Percentiles rank a stretch among this genome's conserved stretches.
These are phyloP conservation scores for Xylaria flabelliformis DNA, from an alignment of 495 filamentous ascomycete genomes.

Conservation along the genomic window DNA sequence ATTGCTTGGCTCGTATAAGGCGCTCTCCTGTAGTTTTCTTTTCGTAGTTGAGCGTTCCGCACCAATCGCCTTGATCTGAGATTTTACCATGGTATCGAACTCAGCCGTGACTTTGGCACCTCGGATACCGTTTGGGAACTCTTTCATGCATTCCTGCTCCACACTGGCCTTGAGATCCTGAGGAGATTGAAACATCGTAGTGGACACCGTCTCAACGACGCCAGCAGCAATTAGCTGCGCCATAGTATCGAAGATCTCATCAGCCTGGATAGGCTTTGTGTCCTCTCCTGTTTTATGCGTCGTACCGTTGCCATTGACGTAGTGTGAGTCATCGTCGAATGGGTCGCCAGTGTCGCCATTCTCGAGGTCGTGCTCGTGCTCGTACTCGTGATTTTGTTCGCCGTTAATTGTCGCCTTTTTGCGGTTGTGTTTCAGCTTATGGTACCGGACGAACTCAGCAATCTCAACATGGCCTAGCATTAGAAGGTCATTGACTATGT, in stretches of 20 bases:
- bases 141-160: slow-evolving; percentile 51
- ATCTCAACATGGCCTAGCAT: slow-evolving; percentile 79
- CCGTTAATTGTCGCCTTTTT: slow-evolving; percentile 41
- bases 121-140: slow-evolving; percentile 48
- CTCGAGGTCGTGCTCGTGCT: slow-evolving; percentile 3
- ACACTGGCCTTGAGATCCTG: slow-evolving; percentile 46
- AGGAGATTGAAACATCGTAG: slow-evolving; percentile 47
- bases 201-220: slow-evolving; percentile 51
- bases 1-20: slow-evolving; percentile 35
- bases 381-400: slow-evolving; percentile 31
- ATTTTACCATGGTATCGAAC: slow-evolving; percentile 58
- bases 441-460: slow-evolving; percentile 65
- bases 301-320: slow-evolving; percentile 31
- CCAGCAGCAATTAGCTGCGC: slow-evolving; percentile 52
- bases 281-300: slow-evolving; percentile 25
- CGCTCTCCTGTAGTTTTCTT: slow-evolving; percentile 54
- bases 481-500: slow-evolving; percentile 75
- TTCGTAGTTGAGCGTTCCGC: slow-evolving; percentile 54
- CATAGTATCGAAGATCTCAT: slow-evolving; percentile 48
- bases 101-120: slow-evolving; percentile 64
- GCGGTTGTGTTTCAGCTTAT: slow-evolving; percentile 45
- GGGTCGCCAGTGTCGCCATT: slow-evolving; percentile 24
- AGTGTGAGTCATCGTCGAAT: slow-evolving; percentile 26
- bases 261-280: slow-evolving; percentile 37
- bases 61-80: slow-evolving; percentile 58